Evolutionary conservation across 805 yeast genomes (phyloP).

Genomic region (Candida lessepsii): DNA sequence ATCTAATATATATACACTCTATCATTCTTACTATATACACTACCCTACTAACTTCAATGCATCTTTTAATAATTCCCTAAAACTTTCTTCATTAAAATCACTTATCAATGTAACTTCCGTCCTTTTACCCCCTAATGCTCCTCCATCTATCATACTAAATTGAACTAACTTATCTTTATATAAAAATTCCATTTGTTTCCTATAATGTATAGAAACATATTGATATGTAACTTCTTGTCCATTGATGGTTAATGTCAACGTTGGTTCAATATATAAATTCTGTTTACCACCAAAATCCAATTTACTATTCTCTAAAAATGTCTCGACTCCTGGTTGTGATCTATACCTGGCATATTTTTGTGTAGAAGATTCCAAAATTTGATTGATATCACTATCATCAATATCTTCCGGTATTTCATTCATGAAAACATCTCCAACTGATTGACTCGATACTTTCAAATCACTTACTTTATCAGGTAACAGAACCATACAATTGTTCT

Average conservation of each 20-base stretch:
- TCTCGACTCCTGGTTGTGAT: constrained; percentile 42
- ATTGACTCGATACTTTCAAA: constrained; percentile 42
- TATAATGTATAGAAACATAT: constrained; percentile 42
- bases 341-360: constrained; percentile 28
- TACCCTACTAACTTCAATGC: constrained; percentile 5
- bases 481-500: constrained; percentile 40
- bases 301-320: constrained; percentile 37
- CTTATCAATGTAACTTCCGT: constrained; percentile 50
- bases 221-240: constrained; percentile 43
- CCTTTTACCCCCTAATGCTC: constrained; percentile 53
- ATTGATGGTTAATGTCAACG: constrained; percentile 35
- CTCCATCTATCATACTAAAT: constrained; percentile 53
- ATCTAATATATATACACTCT: too few species aligned
- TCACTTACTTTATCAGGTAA: constrained; percentile 44
- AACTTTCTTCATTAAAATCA: constrained; percentile 19
- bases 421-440: constrained; percentile 32
- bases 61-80: constrained; percentile 27
- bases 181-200: constrained; percentile 46
- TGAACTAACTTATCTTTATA: constrained; percentile 39
- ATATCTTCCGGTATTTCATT: constrained; percentile 5
- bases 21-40: constrained; percentile 2
- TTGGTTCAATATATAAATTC: constrained; percentile 37
- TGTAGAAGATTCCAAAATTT: constrained; percentile 19
- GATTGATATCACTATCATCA: constrained; percentile 3
- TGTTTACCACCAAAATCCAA: constrained; percentile 41